Percentiles rank a stretch among this genome's conserved stretches.
Conservation (phyloP, 495 filamentous ascomycete genomes). For the Penicillium daleae region DNA sequence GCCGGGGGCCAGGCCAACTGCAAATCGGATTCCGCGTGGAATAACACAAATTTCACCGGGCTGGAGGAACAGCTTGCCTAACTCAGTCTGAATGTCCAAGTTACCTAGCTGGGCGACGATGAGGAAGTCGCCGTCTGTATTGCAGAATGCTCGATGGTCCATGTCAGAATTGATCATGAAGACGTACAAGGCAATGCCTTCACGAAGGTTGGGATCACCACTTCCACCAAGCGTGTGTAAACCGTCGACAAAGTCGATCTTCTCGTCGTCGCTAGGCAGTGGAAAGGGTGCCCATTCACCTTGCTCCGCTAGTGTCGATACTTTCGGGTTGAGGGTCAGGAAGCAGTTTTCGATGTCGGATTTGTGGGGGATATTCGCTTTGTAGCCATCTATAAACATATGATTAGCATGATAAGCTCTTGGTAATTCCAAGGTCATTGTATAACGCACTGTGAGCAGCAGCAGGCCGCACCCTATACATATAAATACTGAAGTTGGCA, state of each 20-base stretch:
- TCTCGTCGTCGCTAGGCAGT: conserved; percentile 36
- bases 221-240: conserved; percentile 45
- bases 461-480: conserved; percentile 46
- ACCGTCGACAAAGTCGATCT: conserved; percentile 46
- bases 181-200: conserved; percentile 22
- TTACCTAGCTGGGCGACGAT: conserved; percentile 44
- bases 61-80: conserved; percentile 46
- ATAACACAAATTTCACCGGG: conserved; percentile 49
- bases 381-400: conserved; percentile 38
- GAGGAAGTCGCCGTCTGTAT: conserved; percentile 48
- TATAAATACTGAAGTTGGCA: conserved; percentile 46
- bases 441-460: conserved; percentile 43
- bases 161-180: conserved; percentile 21
- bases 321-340: conserved; percentile 43
- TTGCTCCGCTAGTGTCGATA: conserved; percentile 40
- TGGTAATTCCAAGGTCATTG: neutral
- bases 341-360: conserved; percentile 47
- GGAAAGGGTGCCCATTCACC: conserved; percentile 49
- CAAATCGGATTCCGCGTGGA: conserved; percentile 43
- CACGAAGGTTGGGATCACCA: conserved; percentile 26
- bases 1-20: conserved; percentile 29
- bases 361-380: conserved; percentile 35
- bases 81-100: conserved; percentile 48
- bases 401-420: neutral
- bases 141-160: conserved; percentile 41